Evolutionary conservation across 768 basidiomycete species (phyloP).

Genomic region (Phlebiopsis gigantea): DNA sequence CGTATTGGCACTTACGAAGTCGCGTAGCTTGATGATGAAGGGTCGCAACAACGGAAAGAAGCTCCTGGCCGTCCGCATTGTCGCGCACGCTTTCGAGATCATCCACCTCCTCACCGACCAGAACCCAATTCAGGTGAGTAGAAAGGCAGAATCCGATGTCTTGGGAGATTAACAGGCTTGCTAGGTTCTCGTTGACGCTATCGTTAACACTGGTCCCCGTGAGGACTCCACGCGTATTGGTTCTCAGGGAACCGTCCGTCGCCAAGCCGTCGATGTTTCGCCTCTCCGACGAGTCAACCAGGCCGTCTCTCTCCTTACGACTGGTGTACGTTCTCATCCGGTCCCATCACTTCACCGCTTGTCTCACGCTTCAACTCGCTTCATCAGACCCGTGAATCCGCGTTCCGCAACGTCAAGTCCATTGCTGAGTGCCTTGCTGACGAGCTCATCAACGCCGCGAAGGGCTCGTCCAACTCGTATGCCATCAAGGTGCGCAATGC

Average conservation of each 20-base stretch:
- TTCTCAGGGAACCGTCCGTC: constrained; percentile 98
- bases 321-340: constrained; percentile 63
- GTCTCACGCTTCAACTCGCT: not conserved
- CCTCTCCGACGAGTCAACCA: constrained; percentile 98
- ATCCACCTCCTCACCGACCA: constrained; percentile 99
- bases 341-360: not conserved
- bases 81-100: constrained; percentile 98
- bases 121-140: constrained; percentile 94
- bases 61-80: constrained; percentile 97
- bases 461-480: constrained; percentile 99
- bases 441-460: constrained; percentile 99
- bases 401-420: constrained; percentile 99
- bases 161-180: not conserved
- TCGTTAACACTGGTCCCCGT: constrained; percentile 98
- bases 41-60: constrained; percentile 99
- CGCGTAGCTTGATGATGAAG: constrained; percentile 95
- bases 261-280: constrained; percentile 99
- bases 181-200: constrained; percentile 93
- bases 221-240: constrained; percentile 99
- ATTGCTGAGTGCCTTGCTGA: constrained; percentile 98
- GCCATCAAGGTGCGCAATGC: constrained; percentile 71
- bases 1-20: not conserved
- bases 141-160: not conserved
- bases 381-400: constrained; percentile 91
- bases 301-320: constrained; percentile 90